Conservation (phyloP, 2,329 filamentous ascomycete species). For the Aspergillus puulaauensis region DNA sequence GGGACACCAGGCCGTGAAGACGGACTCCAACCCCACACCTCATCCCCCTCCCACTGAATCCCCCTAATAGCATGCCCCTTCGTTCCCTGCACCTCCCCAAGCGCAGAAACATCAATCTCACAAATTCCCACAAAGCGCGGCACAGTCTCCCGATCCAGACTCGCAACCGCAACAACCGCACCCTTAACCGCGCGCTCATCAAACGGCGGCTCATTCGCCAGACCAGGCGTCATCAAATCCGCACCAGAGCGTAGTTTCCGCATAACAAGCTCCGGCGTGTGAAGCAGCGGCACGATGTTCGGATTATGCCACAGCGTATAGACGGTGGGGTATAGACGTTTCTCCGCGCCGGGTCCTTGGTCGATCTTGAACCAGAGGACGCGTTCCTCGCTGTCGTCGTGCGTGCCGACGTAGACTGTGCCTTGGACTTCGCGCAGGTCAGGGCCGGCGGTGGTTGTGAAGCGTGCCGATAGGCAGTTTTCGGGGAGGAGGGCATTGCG, state of each 20-base stretch:
- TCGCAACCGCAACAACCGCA: conserved; percentile 63
- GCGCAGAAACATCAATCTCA: conserved; percentile 59
- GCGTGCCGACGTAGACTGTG: conserved; percentile 63
- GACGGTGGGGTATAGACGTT: conserved; percentile 50
- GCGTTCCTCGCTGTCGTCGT: conserved; percentile 57
- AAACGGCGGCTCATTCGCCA: conserved; percentile 65
- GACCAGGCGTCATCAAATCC: conserved; percentile 68
- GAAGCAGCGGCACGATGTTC: conserved; percentile 60
- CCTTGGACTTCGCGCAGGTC: conserved; percentile 62
- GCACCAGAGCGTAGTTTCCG: conserved; percentile 64
- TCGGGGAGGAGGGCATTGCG: conserved; percentile 64
- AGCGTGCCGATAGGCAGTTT: conserved; percentile 61
- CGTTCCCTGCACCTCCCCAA: conserved; percentile 57
- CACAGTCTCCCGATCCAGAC: conserved; percentile 58
- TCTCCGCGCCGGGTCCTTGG: conserved; percentile 47
- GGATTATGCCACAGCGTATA: conserved; percentile 68
- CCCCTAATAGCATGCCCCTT: conserved; percentile 66
- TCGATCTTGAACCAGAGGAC: conserved; percentile 65
- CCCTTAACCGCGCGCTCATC: conserved; percentile 59
- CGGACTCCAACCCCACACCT: conserved; percentile 65
- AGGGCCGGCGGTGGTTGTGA: conserved; percentile 64
- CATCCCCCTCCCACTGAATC: conserved; percentile 68
- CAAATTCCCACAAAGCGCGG: conserved; percentile 65
- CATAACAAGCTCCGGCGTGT: conserved; percentile 60
- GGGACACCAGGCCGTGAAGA: conserved; percentile 53